These are phyloP conservation scores for Russula ochroleuca DNA, from an alignment of 768 basidiomycete species.

Conservation along the genomic window DNA sequence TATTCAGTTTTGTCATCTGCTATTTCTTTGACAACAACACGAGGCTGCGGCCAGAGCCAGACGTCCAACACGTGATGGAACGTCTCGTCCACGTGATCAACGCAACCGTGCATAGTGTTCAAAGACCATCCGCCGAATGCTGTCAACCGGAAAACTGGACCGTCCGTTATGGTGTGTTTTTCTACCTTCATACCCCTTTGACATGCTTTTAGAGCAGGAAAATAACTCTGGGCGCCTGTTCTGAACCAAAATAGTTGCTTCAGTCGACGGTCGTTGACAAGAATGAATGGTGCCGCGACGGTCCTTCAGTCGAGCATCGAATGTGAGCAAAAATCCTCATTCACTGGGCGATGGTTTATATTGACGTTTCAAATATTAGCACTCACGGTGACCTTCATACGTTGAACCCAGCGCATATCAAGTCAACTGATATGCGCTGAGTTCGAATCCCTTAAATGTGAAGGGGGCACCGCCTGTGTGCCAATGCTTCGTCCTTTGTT, in stretches of 20 bases:
- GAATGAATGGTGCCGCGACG: background rate
- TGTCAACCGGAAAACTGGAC: background rate
- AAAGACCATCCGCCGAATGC: background rate
- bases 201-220: background rate
- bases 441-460: conserved; percentile 10
- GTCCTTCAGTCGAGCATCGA: background rate
- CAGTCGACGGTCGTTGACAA: background rate
- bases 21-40: background rate
- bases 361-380: background rate
- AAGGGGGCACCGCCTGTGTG: background rate
- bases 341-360: background rate
- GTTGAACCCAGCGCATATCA: background rate
- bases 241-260: background rate
- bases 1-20: background rate
- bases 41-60: background rate
- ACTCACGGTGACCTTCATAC: background rate
- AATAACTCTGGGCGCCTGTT: background rate
- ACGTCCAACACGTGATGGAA: background rate
- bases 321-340: background rate
- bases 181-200: background rate
- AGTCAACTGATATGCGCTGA: conserved; percentile 11
- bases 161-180: background rate
- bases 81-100: background rate
- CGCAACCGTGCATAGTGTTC: background rate
- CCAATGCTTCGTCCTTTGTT: conserved; percentile 13